These are phyloP conservation scores for Candida nonsorbophila DNA, from an alignment of 805 yeast genomes.

Conservation along the genomic window DNA sequence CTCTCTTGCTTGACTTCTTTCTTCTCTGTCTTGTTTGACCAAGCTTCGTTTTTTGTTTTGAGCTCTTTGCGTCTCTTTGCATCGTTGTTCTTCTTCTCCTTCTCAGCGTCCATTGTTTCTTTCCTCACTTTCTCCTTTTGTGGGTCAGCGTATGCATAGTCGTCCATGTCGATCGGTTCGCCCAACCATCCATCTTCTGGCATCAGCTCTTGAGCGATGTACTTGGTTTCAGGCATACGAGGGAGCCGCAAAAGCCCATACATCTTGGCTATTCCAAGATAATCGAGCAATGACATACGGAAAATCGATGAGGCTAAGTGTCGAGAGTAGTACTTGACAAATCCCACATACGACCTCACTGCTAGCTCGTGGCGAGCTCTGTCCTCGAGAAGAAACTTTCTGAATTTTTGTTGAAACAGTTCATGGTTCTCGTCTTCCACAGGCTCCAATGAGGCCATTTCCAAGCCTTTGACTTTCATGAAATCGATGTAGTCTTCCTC, in stretches of 20 bases:
- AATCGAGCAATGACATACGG: constrained; percentile 66
- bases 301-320: constrained; percentile 88
- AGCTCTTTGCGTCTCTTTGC: constrained; percentile 40
- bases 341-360: constrained; percentile 75
- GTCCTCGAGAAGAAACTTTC: constrained; percentile 63
- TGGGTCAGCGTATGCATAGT: constrained; percentile 57
- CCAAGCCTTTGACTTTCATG: constrained; percentile 63
- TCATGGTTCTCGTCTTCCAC: constrained; percentile 19
- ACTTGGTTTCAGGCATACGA: constrained; percentile 83
- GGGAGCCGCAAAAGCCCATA: constrained; percentile 85
- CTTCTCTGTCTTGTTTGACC: constrained; percentile 69
- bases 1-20: constrained; percentile 61
- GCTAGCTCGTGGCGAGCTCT: constrained; percentile 80
- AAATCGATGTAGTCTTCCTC: constrained; percentile 82
- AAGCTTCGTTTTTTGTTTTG: constrained; percentile 57
- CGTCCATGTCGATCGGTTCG: constrained; percentile 59
- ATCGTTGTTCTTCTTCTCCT: constrained; percentile 28
- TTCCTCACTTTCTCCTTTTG: constrained; percentile 59
- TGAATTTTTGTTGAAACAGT: constrained; percentile 16
- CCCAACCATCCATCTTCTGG: constrained; percentile 78
- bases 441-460: constrained; percentile 37
- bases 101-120: constrained; percentile 49
- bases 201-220: constrained; percentile 40
- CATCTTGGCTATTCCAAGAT: constrained; percentile 62
- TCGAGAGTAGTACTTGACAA: constrained; percentile 75